Evolutionary conservation across 108 stramenopile species (phyloP).

Genomic region (Nitzschia sp.): DNA sequence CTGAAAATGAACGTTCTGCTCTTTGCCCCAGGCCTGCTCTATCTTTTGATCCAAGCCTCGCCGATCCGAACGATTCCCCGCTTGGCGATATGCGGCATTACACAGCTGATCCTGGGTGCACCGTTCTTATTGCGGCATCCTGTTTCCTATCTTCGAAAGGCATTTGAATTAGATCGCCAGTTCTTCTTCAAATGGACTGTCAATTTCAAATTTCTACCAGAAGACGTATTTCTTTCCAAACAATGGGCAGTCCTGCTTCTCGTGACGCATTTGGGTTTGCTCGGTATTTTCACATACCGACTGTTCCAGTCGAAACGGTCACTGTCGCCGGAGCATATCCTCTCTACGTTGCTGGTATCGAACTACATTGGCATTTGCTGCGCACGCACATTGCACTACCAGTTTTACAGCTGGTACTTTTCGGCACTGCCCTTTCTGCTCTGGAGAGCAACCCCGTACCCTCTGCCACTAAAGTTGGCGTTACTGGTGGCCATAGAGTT

Average conservation of each 20-base stretch:
- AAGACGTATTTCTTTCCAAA: conserved; percentile 84
- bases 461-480: conserved; percentile 32
- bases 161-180: conserved; percentile 97
- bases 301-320: conserved; percentile 17
- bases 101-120: conserved; percentile 87
- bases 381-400: conserved; percentile 95
- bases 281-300: conserved; percentile 47
- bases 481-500: conserved; percentile 68
- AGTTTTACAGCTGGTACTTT: conserved; percentile 98
- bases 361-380: conserved; percentile 96
- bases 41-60: conserved; percentile 73
- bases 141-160: conserved; percentile 86
- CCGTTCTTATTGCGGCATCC: conserved; percentile 93
- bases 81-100: conserved; percentile 59
- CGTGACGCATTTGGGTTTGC: conserved; percentile 49
- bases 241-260: conserved; percentile 66
- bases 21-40: conserved; percentile 92
- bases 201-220: conserved; percentile 91
- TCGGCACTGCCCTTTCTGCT: conserved; percentile 80
- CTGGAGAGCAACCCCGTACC: conserved; percentile 48
- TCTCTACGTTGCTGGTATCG: conserved; percentile 82
- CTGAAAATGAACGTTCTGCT: conserved; percentile 98
- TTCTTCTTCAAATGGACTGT: conserved; percentile 98
- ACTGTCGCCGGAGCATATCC: conserved; percentile 63
- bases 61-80: conserved; percentile 48